A percentile compares a stretch with the other conserved stretches of the same genome.
Conservation (phyloP, 2,329 filamentous ascomycete species). For the Aspergillus fischeri region DNA sequence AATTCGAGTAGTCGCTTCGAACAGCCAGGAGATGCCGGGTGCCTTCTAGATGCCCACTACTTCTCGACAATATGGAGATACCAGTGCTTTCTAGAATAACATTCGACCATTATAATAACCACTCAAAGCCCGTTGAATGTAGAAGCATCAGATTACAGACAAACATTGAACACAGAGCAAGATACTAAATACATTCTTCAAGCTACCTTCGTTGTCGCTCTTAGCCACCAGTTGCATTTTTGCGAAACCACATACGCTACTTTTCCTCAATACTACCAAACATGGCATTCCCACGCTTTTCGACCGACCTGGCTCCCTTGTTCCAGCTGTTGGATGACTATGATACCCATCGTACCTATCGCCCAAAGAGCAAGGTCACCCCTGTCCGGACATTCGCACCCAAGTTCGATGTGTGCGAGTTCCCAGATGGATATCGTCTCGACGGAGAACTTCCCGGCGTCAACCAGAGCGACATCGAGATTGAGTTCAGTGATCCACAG, state of each 20-base stretch:
- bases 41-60: background rate
- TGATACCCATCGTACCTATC: conserved; percentile 28
- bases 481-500: conserved; percentile 44
- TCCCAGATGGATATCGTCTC: conserved; percentile 38
- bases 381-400: conserved; percentile 32
- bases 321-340: conserved; percentile 43
- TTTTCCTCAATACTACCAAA: conserved; percentile 9
- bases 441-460: conserved; percentile 45
- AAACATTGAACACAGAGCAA: background rate
- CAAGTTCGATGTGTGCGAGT: conserved; percentile 44
- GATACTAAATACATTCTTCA: background rate
- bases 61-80: conserved; percentile 1
- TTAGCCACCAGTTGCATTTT: background rate
- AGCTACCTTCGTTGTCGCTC: background rate
- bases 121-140: background rate
- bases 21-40: conserved; percentile 5
- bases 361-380: conserved; percentile 12
- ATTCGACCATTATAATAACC: conserved; percentile 10
- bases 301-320: conserved; percentile 36
- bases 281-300: conserved; percentile 39
- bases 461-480: conserved; percentile 41
- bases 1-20: background rate
- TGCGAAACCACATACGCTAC: background rate
- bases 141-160: conserved; percentile 2
- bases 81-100: conserved; percentile 15